Evolutionary conservation across 129 eudicot genomes (phyloP), one percentile per base, ranked within the genome.

Genomic region (Glebionis coronaria): DNA sequence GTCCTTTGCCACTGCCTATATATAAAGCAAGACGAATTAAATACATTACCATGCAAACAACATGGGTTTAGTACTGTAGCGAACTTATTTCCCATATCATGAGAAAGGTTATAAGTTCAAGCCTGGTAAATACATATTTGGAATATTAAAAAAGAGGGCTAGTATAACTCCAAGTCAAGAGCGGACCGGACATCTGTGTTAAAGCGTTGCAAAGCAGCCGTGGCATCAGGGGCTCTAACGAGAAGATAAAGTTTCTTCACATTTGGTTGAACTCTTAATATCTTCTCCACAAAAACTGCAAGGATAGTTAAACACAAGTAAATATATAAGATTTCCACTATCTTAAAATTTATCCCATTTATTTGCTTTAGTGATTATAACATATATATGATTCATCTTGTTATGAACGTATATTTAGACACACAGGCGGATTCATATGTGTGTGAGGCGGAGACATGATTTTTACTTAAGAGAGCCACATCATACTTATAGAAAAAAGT

Each of bases 1-100:
- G 19, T 85, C 98, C 83, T 91, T 91, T 31, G 82, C 81, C 54
- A 91, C 64, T n/a, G 83, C 73, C 93, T 87, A 72, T 15, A 23
- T 23, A n/a, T 31, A 5, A 49, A 10, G 54, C 18, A 15, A 49
- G 40, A 31, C 40, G 9, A 31, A 31, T 31, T 31, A 31, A 31
- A 31, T 31, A 28, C 42, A 57, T 12, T 5, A 23, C n/a, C 44
- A 57, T 57, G 40, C 63, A 25, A 27, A 56, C 25, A 25, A 20
- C 23, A 54, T 15, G 19, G 15, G 18, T 4, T 16, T 14, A 49
- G 27, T n/a, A n/a, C n/a, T 52, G 25, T n/a, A n/a, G 2, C 8
- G 56, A 52, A 52, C 15, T 12, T 4, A 51, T 10, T 8, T 2
- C 3, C 21, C 13, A 6, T 52, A 16, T 53, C 12, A 19, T 14